These are phyloP conservation scores for Fallopia convolvulus DNA, from an alignment of 148 eudicot genomes.

Conservation along the genomic window DNA sequence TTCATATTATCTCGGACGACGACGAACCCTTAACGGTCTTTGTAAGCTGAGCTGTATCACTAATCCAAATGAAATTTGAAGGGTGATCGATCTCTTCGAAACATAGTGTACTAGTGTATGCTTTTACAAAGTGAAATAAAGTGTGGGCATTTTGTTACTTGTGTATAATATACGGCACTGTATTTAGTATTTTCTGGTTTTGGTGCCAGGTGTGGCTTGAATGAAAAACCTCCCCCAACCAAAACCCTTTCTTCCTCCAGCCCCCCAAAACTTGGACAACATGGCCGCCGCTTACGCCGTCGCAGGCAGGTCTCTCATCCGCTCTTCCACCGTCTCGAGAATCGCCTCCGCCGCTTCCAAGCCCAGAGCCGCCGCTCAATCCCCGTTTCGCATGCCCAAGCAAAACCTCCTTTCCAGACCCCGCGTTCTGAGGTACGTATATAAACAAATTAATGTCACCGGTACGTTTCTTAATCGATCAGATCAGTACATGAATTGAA, in stretches of 20 bases:
- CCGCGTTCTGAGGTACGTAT: slow-evolving; percentile 55
- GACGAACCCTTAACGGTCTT: no score
- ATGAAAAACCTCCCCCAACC: background rate
- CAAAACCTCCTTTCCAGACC: slow-evolving; percentile 41
- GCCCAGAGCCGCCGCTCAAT: slow-evolving; percentile 37
- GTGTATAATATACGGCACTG: no score
- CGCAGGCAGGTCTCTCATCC: slow-evolving; percentile 49
- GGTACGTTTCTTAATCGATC: background rate
- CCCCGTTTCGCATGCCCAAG: slow-evolving; percentile 43
- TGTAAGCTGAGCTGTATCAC: no score
- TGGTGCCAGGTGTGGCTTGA: no score
- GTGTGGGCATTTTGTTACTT: no score
- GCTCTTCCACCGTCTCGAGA: slow-evolving; percentile 34
- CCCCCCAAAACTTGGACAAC: background rate
- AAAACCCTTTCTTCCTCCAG: background rate
- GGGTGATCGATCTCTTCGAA: no score
- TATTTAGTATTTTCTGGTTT: no score
- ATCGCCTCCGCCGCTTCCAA: slow-evolving; percentile 29
- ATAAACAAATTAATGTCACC: background rate
- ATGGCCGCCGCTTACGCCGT: slow-evolving; percentile 29
- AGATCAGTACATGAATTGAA: no score
- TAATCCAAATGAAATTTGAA: no score
- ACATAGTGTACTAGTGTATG: no score
- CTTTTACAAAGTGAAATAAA: no score
- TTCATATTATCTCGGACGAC: no score